These are phyloP conservation scores for Pseudogymnoascus sp. DNA, from an alignment of 2,329 filamentous ascomycete genomes.

Conservation along the genomic window DNA sequence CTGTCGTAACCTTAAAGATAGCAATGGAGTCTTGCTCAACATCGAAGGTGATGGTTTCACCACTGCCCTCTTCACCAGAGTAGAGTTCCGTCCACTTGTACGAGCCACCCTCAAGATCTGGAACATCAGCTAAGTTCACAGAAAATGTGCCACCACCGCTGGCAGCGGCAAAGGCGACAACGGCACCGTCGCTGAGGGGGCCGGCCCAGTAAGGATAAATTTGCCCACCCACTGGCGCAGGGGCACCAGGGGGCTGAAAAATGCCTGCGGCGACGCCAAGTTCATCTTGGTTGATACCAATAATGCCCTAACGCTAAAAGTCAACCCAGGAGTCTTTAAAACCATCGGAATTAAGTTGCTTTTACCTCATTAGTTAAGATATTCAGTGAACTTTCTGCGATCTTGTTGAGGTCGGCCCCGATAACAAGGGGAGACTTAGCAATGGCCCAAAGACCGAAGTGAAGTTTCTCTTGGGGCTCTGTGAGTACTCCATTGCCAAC, in stretches of 20 bases:
- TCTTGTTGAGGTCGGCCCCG: slow-evolving; percentile 11
- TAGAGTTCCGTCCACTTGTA: slow-evolving; percentile 32
- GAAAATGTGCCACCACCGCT: slow-evolving; percentile 34
- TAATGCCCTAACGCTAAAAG: neutral
- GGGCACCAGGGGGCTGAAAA: slow-evolving; percentile 25
- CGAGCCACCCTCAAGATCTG: slow-evolving; percentile 32
- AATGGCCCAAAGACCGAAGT: slow-evolving; percentile 36
- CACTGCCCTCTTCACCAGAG: slow-evolving; percentile 22
- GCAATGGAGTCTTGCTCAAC: neutral
- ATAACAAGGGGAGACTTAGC: slow-evolving; percentile 28
- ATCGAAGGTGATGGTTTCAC: slow-evolving; percentile 7
- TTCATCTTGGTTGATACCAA: slow-evolving; percentile 20
- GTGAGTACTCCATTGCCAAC: slow-evolving; percentile 33
- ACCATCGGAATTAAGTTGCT: neutral
- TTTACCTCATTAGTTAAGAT: neutral
- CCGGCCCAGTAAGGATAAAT: slow-evolving; percentile 37
- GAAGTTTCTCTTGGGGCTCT: slow-evolving; percentile 32
- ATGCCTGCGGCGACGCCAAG: slow-evolving; percentile 34
- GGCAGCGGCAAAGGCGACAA: slow-evolving; percentile 32
- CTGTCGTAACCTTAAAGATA: neutral
- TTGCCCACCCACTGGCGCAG: slow-evolving; percentile 35
- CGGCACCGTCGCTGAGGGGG: slow-evolving; percentile 29
- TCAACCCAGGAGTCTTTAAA: neutral
- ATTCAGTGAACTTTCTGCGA: neutral
- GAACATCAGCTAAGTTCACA: slow-evolving; percentile 37